A percentile compares a stretch with the other conserved stretches of the same genome.
phyloP scores from a whole-genome alignment of 257 asterid genomes.

The Catharanthus roseus region DNA sequence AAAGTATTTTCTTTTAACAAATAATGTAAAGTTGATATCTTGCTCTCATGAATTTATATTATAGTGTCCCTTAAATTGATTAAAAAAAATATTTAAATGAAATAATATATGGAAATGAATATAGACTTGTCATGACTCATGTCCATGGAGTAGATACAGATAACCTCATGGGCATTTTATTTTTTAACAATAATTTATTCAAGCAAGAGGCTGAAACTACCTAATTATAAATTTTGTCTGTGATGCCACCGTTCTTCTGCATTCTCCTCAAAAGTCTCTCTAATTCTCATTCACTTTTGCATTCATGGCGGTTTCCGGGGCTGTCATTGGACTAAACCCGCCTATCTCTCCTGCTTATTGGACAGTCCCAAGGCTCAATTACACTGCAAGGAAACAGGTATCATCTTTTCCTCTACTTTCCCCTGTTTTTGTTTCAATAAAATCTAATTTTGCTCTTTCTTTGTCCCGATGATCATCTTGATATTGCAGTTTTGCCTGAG shows the following conservation, averaged over 20 bases:
- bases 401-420: background rate
- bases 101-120: background rate
- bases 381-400: slow-evolving; percentile 40
- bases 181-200: slow-evolving; percentile 9
- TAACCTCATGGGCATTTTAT: slow-evolving; percentile 17
- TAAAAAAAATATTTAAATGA: background rate
- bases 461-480: slow-evolving; percentile 7
- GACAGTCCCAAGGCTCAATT: slow-evolving; percentile 24
- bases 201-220: slow-evolving; percentile 1
- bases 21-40: no score
- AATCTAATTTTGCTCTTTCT: background rate
- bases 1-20: no score
- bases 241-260: slow-evolving; percentile 11
- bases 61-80: background rate
- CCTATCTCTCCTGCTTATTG: slow-evolving; percentile 19
- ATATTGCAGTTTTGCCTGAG: slow-evolving; percentile 36
- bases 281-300: slow-evolving; percentile 4
- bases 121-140: slow-evolving; percentile 11
- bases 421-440: no score
- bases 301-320: slow-evolving; percentile 45
- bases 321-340: slow-evolving; percentile 34
- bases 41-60: no score
- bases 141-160: slow-evolving; percentile 13
- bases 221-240: slow-evolving; percentile 28
- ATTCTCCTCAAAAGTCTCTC: background rate